phyloP scores from a whole-genome alignment of 495 filamentous ascomycete genomes.

The Monascus purpureus region DNA sequence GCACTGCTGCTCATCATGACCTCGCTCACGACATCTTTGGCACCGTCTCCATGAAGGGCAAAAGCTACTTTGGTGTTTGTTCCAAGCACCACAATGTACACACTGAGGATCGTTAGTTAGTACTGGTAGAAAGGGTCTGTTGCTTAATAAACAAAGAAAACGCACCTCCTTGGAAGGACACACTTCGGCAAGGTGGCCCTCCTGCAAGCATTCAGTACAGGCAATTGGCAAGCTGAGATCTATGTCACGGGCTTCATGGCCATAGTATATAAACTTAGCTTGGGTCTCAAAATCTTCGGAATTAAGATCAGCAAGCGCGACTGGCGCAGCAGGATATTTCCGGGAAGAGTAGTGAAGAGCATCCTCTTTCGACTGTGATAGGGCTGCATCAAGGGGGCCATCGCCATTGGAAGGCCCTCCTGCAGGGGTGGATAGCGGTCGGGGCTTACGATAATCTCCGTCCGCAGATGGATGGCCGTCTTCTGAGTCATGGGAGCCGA shows the following conservation, averaged over 20 bases:
- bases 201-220: slow-evolving; percentile 29
- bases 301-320: slow-evolving; percentile 26
- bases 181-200: slow-evolving; percentile 30
- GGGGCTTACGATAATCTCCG: slow-evolving; percentile 15
- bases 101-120: slow-evolving; percentile 18
- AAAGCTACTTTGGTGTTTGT: slow-evolving; percentile 19
- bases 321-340: slow-evolving; percentile 24
- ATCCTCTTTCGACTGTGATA: slow-evolving; percentile 18
- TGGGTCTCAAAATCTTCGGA: slow-evolving; percentile 28
- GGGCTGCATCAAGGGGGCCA: neutral
- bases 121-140: neutral
- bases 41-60: slow-evolving; percentile 32
- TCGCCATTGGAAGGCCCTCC: neutral
- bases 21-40: slow-evolving; percentile 30
- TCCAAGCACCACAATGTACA: slow-evolving; percentile 26
- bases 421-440: slow-evolving; percentile 3
- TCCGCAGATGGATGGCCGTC: slow-evolving; percentile 4
- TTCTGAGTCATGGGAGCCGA: slow-evolving; percentile 10
- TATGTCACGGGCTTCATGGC: slow-evolving; percentile 45
- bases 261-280: slow-evolving; percentile 33
- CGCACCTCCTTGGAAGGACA: slow-evolving; percentile 32
- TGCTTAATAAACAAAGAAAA: no score
- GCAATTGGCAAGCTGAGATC: slow-evolving; percentile 51
- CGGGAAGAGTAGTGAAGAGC: slow-evolving; percentile 19
- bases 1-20: slow-evolving; percentile 26